Percentiles rank a stretch among this genome's conserved stretches.
phyloP scores from a whole-genome alignment of 164 flowering plant genomes.

The Sextonia rubra region DNA sequence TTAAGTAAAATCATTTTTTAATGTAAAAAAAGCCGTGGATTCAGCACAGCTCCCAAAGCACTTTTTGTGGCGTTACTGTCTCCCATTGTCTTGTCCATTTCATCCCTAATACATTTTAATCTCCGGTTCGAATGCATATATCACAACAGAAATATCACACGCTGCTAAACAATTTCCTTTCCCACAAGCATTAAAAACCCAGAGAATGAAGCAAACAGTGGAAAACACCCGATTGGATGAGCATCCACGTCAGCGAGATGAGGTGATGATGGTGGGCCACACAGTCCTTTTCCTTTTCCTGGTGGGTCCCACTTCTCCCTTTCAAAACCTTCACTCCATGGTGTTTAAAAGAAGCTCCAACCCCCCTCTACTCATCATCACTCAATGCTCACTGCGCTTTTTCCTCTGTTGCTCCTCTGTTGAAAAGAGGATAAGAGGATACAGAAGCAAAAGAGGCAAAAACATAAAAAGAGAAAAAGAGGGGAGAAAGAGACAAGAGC shows the following conservation, averaged over 20 bases:
- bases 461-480: not conserved
- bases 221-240: constrained; percentile 5
- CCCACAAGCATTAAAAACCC: not conserved
- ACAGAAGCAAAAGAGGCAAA: not conserved
- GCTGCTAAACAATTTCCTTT: too few relatives aligned
- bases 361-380: not conserved
- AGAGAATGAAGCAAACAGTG: not conserved
- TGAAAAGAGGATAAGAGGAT: too few relatives aligned
- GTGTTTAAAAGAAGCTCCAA: constrained; percentile 2
- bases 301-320: not conserved
- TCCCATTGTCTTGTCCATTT: too few relatives aligned
- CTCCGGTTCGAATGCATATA: too few relatives aligned
- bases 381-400: not conserved
- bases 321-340: not conserved
- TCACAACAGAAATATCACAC: too few relatives aligned
- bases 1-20: too few relatives aligned
- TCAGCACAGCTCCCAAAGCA: too few relatives aligned
- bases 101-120: too few relatives aligned
- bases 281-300: not conserved
- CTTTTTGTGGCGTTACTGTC: too few relatives aligned
- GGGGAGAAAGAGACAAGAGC: constrained; percentile 4
- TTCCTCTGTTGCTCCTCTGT: not conserved
- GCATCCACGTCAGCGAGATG: constrained; percentile 2
- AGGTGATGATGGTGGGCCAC: not conserved
- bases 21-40: too few relatives aligned